phyloP scores from a whole-genome alignment of 495 filamentous ascomycete genomes.

The Trichoderma erinaceum region DNA sequence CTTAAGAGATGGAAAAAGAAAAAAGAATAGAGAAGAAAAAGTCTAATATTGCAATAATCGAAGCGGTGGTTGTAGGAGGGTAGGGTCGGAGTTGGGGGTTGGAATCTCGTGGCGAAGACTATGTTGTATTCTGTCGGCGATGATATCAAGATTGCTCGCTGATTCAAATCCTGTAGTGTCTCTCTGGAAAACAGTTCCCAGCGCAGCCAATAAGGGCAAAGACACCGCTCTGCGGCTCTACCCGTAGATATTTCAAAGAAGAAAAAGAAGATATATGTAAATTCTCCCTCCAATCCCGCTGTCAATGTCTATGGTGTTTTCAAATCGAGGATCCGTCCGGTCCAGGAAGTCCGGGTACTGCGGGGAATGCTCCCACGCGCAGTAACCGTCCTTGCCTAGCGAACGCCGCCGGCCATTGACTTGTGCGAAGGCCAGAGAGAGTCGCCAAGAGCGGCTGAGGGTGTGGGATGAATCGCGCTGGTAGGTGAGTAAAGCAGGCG shows the following conservation, averaged over 20 bases:
- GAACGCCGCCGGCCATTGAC: conserved; percentile 17
- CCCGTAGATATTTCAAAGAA: background rate
- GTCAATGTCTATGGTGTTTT: background rate
- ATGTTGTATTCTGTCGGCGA: background rate
- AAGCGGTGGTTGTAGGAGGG: background rate
- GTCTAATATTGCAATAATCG: background rate
- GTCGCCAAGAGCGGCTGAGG: conserved; percentile 3
- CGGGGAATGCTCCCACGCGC: conserved; percentile 16
- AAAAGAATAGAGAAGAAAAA: background rate
- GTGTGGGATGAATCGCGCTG: background rate
- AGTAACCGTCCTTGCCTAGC: conserved; percentile 15
- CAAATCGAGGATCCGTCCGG: conserved; percentile 13
- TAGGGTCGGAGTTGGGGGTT: background rate
- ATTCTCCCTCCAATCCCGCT: background rate
- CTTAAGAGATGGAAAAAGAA: background rate
- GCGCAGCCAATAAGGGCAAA: background rate
- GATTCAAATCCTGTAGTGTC: background rate
- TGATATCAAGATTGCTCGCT: background rate
- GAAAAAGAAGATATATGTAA: background rate
- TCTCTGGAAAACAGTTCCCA: background rate
- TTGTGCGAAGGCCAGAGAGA: background rate
- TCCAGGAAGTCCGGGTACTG: conserved; percentile 15
- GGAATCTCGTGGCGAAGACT: background rate
- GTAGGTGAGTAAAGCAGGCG: background rate
- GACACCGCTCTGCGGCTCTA: background rate